Evolutionary conservation across 345 rosid species (phyloP).

Genomic region (Populus pruinosa): DNA sequence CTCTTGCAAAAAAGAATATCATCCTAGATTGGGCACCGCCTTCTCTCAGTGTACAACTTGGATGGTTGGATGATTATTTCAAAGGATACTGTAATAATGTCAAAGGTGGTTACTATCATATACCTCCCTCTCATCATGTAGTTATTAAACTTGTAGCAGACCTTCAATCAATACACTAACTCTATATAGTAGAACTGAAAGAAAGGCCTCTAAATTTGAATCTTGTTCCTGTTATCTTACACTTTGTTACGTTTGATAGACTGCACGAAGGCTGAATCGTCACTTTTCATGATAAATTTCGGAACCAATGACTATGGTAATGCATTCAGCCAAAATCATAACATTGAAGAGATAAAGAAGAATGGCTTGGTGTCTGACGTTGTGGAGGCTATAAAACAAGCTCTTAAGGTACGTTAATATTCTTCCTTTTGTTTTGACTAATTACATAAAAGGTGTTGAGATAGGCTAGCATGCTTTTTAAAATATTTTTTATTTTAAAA

Average conservation of each 20-base stretch:
- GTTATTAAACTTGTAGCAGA: too few relatives aligned
- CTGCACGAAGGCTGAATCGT: neutral
- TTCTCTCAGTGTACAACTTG: neutral
- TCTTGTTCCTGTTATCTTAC: too few relatives aligned
- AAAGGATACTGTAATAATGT: neutral
- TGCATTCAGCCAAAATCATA: neutral
- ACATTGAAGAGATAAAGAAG: slow-evolving; percentile 3
- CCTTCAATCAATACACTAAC: too few relatives aligned
- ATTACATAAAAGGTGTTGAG: too few relatives aligned
- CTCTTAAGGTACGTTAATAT: slow-evolving; percentile 4
- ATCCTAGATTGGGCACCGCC: neutral
- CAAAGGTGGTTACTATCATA: neutral
- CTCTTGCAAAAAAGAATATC: neutral
- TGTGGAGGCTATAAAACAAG: neutral
- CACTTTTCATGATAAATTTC: slow-evolving; percentile 19
- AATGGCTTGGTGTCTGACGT: slow-evolving; percentile 3
- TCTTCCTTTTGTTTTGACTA: too few relatives aligned
- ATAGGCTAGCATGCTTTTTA: too few relatives aligned
- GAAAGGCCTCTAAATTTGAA: too few relatives aligned
- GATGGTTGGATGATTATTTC: neutral
- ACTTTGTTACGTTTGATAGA: neutral
- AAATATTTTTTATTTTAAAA: too few relatives aligned
- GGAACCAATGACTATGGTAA: slow-evolving; percentile 17
- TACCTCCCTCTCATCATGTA: too few relatives aligned
- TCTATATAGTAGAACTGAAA: too few relatives aligned